These are phyloP conservation scores for Paulownia fortunei DNA, from an alignment of 257 asterid species.

Conservation along the genomic window DNA sequence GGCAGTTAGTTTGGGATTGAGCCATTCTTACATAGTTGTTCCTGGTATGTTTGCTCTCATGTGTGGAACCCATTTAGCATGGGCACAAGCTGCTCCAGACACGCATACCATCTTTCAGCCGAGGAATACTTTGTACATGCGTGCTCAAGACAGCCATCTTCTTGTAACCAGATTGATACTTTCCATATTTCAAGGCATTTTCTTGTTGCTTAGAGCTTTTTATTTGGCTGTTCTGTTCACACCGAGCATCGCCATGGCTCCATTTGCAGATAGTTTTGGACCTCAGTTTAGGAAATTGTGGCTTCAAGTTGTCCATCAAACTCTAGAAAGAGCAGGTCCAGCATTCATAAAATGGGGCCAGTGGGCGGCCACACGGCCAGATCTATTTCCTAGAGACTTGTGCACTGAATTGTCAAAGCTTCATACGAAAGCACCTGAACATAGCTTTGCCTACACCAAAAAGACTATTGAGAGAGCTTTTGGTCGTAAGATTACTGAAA, in stretches of 20 bases:
- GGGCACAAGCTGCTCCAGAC: slow-evolving; percentile 57
- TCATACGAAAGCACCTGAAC: slow-evolving; percentile 92
- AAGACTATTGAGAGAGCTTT: slow-evolving; percentile 77
- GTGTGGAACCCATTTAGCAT: slow-evolving; percentile 59
- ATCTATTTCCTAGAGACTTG: slow-evolving; percentile 84
- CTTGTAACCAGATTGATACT: slow-evolving; percentile 50
- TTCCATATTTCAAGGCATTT: slow-evolving; percentile 53
- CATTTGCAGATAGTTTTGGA: slow-evolving; percentile 85
- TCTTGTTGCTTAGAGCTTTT: slow-evolving; percentile 71
- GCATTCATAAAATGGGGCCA: slow-evolving; percentile 99
- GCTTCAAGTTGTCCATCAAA: slow-evolving; percentile 84
- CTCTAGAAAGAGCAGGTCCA: slow-evolving; percentile 94
- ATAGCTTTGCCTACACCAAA: slow-evolving; percentile 77
- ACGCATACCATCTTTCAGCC: slow-evolving; percentile 46
- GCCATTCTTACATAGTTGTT: slow-evolving; percentile 61
- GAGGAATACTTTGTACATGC: slow-evolving; percentile 54
- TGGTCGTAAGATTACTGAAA: slow-evolving; percentile 68
- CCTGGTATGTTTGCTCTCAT: slow-evolving; percentile 73
- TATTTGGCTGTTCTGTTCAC: slow-evolving; percentile 73
- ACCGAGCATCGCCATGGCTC: slow-evolving; percentile 91
- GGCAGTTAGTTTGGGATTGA: slow-evolving; percentile 80
- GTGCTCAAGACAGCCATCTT: slow-evolving; percentile 69
- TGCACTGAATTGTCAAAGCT: slow-evolving; percentile 90
- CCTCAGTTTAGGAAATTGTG: slow-evolving; percentile 71
- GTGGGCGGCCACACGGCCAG: slow-evolving; percentile 99